Evolutionary conservation across 2,329 filamentous ascomycete genomes (phyloP), one percentile per base, ranked within the genome.

Genomic region (Ophiostoma tasmaniense): DNA sequence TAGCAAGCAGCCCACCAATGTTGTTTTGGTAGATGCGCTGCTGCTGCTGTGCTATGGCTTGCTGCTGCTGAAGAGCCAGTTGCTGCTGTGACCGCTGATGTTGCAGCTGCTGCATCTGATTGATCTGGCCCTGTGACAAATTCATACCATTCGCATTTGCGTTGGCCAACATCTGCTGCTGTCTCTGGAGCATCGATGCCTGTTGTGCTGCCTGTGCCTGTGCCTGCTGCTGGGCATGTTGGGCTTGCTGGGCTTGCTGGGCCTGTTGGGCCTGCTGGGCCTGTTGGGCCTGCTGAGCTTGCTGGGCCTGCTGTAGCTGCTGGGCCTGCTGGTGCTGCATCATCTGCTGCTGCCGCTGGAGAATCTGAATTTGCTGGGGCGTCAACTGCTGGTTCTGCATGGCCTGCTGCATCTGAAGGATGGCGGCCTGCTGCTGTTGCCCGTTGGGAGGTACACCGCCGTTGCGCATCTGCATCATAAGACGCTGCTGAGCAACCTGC

Each of bases 21-120:
- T 81, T 75, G 66, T 77, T 78, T 13, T 76, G 70, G 64, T 81
- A 85, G 0, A 85, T 39, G 1, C 61, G 61, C 61, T 64, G 61
- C 33, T 64, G 61, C 61, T 64, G 61, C 33, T 64, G 59, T 7
- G 35, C 33, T 2, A 64, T 69, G 8, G 71, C 59, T 13, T 52
- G 22, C 8, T 66, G 75, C 68, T 76, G 73, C 66, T 74, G 72
- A 52, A 52, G 17, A 5, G 55, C 13, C 64, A 70, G 14, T 66
- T 75, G 73, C 55, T 75, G 73, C 30, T 72, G 72, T 30, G 69
- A 70, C 66, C 74, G 74, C 61, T 75, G 74, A 55, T 74, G 72
- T 61, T 74, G 73, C 67, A 72, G 67, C n/a, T 73, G 71, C 62
- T 75, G 74, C 72, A 73, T 71, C 66, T 75, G 61, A n/a, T 10